Evolutionary conservation across 1,284 basidiomycete species (phyloP), one percentile per base, ranked within the genome.

Genomic region (Ustilago nuda): DNA sequence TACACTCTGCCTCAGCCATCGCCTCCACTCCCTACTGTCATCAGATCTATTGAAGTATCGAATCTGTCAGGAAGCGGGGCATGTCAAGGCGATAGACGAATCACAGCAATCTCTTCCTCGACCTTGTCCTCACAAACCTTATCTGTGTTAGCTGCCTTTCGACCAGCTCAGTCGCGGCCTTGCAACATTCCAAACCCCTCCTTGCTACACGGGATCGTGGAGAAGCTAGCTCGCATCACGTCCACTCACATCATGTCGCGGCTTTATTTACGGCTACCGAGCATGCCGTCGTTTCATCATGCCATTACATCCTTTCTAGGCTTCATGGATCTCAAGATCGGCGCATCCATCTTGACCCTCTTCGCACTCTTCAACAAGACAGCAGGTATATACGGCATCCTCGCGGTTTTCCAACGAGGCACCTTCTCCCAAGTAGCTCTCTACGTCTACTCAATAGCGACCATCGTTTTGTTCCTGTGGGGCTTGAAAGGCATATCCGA

Each of bases 381-480:
- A 60, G 96, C 96, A 15, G 96, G 96, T 64, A 90, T 98, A 17
- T 99, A 98, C 86, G 96, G 96, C 60, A 90, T 99, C 75, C 92
- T 99, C 58, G 94, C 95, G 15, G 89, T 96, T 73, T 88, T 96
- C 77, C 92, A 91, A 2, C 94, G 93, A 43, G 94, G 94, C 27
- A 92, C 93, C 8, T 92, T 95, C 78, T 91, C 93, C 0, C 96
- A 99, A 87, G 89, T 98, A 67, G 80, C 78, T 6, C 72, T 86
- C 37, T 99, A 99, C 87, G 89, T 95, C 43, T 99, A 99, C 88
- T 97, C 94, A 12, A 91, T 93, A 60, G 87, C 92, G 17, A 94
- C 92, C 33, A 90, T 99, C 58, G 89, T 92, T 32, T 92, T 91
- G 0, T 90, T 96, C 37, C 89, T 90, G 2, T 98, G 95, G 94